Base-by-base conservation (phyloP, 2,329 filamentous ascomycete genomes). In the Fonsecaea nubica region DNA sequence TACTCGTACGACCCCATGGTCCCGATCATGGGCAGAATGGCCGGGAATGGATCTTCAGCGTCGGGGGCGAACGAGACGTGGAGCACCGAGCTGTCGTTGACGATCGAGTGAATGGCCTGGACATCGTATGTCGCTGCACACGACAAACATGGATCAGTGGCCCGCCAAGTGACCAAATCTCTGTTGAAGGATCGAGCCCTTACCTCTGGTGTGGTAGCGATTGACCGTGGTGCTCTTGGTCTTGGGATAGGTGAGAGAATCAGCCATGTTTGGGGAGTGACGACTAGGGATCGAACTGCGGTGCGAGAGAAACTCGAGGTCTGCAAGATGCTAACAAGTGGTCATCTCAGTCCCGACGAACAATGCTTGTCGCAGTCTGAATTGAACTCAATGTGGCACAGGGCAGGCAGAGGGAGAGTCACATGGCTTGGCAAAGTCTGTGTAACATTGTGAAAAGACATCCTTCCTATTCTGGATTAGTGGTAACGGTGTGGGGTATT, bases 11-110 rank as follows among this genome's bases (percentile, higher is more conserved):
- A 91, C 10, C 88, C 91, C 84, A 95, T 90, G 73, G 91, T 88
- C 59, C 91, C 92, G 74, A 96, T 91, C 92, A 96, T 94, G 68
- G 92, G 92, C 1, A 96, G 84, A 62, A 90, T 89, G 59, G 87
- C 86, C 3, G 92, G 92, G 75, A 93, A 95, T 0, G 90, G 89
- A 61, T 88, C 86, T 54, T 82, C 79, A 0, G 83, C 79, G 3
- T 82, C 81, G 1, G 85, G 82, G 58, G 84, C 86, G 83, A 96
- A 96, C 70, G 92, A 92, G 73, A 96, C 88, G 79, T 96, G 89
- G 15, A 95, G 83, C 58, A 96, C 85, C 45, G 87, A 87, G n/a
- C 86, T 86, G 21, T 83, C 83, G 79, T 94, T 93, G 78, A 96
- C 82, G 74, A 96, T 90, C 65, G 79, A 76, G 77, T 96, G 91